A percentile compares a stretch with the other conserved stretches of the same genome.
Evolutionary conservation across 2,329 filamentous ascomycete species (phyloP).

Genomic region (Cercospora brassicicola): DNA sequence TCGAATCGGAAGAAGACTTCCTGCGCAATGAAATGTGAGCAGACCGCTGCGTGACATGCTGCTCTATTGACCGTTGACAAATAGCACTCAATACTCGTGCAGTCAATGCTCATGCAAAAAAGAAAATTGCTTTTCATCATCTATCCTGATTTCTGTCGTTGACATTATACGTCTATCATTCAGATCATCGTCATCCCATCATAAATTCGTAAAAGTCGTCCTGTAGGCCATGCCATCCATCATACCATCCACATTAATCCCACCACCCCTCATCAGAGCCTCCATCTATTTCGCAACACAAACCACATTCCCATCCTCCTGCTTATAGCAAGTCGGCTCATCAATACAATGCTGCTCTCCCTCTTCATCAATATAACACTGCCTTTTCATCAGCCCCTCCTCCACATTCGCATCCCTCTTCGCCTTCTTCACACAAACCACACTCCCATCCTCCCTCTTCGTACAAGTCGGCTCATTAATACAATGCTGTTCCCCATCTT

Average conservation of each 20-base stretch:
- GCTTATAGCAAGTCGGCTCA: slow-evolving; percentile 11
- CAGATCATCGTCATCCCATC: not conserved
- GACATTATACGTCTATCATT: not conserved
- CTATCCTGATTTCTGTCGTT: not conserved
- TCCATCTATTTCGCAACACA: slow-evolving; percentile 8
- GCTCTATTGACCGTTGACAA: no score
- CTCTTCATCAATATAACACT: not conserved
- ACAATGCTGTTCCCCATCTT: slow-evolving; percentile 19
- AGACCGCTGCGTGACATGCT: no score
- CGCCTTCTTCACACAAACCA: slow-evolving; percentile 11
- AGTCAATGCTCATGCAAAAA: not conserved
- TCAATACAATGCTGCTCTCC: slow-evolving; percentile 18
- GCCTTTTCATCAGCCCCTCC: not conserved
- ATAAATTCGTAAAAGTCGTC: not conserved
- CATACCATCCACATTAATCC: not conserved
- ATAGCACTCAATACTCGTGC: no score
- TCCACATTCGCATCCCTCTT: not conserved
- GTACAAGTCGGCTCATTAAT: slow-evolving; percentile 19
- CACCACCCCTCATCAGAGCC: not conserved
- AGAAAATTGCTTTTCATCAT: not conserved
- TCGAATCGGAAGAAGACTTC: no score
- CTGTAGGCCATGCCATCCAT: not conserved
- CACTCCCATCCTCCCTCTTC: slow-evolving; percentile 16
- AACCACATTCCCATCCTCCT: slow-evolving; percentile 17
- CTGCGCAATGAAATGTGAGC: no score